Base-by-base conservation (phyloP, 2,329 filamentous ascomycete species). In the Apiospora saccharicola region DNA sequence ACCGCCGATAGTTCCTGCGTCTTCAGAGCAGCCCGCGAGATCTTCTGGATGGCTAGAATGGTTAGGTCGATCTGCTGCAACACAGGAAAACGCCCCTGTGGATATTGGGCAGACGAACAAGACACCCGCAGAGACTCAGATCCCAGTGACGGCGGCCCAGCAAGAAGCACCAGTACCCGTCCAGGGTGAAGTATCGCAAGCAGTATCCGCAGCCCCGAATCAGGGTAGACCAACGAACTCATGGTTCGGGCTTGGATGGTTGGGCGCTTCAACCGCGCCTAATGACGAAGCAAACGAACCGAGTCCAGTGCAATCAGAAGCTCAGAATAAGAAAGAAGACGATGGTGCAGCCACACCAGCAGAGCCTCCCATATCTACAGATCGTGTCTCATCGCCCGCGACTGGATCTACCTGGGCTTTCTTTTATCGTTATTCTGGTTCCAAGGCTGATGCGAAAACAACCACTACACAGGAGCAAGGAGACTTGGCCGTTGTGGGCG, bases 381-480 rank as follows among this genome's bases (percentile, higher is more conserved):
- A 75, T 37, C 53, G 64, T 68, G 73, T 64, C 72, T 72, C 47
- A 71, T 82, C 71, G n/a, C 86, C 86, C 6, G 84, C 87, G 22
- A 84, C 86, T 24, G 89, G 89, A 16, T 92, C 93, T 0, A 93
- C 91, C 0, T 96, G 93, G 93, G 93, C 92, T 0, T 95, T 96
- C 75, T 96, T 93, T 93, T 94, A 91, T 19, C 89, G 87, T 67
- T 90, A 92, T 75, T 81, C 85, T 1, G 76, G 81, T 0, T 79
- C 83, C 10, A 84, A 82, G 53, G 75, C 80, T 13, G 77, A 77
- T 4, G 79, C 77, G 0, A 83, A 82, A 68, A 71, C 78, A 14
- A 53, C 73, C 7, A 49, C 74, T 19, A 46, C 78, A 2, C 83
- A 78, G 47, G 88, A 86, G 77, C 78, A 80, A 75, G 90, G 85